Evolutionary conservation across 1,139 yeast species (phyloP), one percentile per base, ranked within the genome.

Genomic region (Diutina catenulata): DNA sequence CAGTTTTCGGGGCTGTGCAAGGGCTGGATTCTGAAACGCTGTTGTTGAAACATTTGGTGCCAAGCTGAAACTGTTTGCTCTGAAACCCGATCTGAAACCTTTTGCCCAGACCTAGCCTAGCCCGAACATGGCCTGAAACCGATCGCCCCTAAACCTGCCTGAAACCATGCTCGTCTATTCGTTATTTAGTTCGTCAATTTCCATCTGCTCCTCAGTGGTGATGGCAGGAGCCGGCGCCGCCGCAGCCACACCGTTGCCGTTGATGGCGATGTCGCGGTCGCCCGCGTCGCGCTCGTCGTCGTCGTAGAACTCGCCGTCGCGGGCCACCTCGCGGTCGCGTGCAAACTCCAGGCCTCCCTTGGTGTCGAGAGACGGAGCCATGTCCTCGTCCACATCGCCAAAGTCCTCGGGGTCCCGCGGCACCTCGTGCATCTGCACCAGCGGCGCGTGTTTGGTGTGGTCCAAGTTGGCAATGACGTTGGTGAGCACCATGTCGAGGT

Each of bases 211-310:
- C 7, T 21, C 35, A n/a, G 35, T 26, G 16, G 35, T 31, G 13
- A 31, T 20, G 8, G 9, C 9, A 9, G 23, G 8, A 9, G 6
- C 9, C 9, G 23, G 8, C 8, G 23, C 23, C 8, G 6, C 23
- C 23, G 8, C 23, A 7, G 23, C 23, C 23, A 21, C 23, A 6
- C 9, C 23, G 8, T 6, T 9, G 23, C 6, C 23, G 8, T 21
- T 9, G 23, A 9, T 9, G 23, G 45, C 47, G 22, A 64, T 55
- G 44, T 63, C 52, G 37, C 47, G 50, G 33, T 63, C 69, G 4
- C 69, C 73, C 33, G 54, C 55, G 38, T 72, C 74, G 45, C 69
- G 69, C 31, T 71, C 77, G 39, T 74, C 80, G n/a, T 31, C 35
- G 15, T 31, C 35, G 14, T 31, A 31, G 18, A 19, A 31, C n/a